A percentile compares a stretch with the other conserved stretches of the same genome.
Conservation (phyloP, 2,329 filamentous ascomycete genomes). For the Leptographium galeiforme region DNA sequence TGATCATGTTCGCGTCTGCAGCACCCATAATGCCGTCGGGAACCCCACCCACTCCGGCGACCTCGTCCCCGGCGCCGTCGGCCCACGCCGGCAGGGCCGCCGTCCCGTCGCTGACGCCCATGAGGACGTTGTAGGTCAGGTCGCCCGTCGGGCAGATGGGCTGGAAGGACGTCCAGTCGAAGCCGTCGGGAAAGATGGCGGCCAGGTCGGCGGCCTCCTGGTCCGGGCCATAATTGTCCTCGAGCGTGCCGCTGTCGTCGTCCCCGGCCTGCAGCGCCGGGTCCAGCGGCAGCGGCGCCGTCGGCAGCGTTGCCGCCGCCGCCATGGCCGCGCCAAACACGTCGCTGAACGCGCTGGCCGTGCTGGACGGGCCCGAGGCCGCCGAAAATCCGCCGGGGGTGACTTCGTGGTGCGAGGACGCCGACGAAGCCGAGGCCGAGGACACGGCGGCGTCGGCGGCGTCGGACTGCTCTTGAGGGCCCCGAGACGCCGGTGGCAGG, state of each 20-base stretch:
- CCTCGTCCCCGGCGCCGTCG: not conserved
- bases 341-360: conserved; percentile 7
- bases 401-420: not conserved
- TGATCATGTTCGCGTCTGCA: too few relatives aligned
- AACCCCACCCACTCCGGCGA: too few relatives aligned
- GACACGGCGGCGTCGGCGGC: too few relatives aligned
- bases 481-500: too few relatives aligned
- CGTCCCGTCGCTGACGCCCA: conserved; percentile 21
- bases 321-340: not conserved
- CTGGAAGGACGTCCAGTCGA: conserved; percentile 37
- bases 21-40: too few relatives aligned
- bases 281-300: not conserved
- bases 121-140: conserved; percentile 42
- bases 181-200: conserved; percentile 29
- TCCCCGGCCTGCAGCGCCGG: not conserved
- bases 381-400: conserved; percentile 5
- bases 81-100: conserved; percentile 5
- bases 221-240: not conserved
- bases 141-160: conserved; percentile 45
- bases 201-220: not conserved
- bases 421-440: not conserved
- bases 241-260: not conserved
- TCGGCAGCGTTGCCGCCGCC: not conserved
- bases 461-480: too few relatives aligned
- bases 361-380: conserved; percentile 1